These are phyloP conservation scores for Pythium monospermum DNA, from an alignment of 352 stramenopile species.

Conservation along the genomic window DNA sequence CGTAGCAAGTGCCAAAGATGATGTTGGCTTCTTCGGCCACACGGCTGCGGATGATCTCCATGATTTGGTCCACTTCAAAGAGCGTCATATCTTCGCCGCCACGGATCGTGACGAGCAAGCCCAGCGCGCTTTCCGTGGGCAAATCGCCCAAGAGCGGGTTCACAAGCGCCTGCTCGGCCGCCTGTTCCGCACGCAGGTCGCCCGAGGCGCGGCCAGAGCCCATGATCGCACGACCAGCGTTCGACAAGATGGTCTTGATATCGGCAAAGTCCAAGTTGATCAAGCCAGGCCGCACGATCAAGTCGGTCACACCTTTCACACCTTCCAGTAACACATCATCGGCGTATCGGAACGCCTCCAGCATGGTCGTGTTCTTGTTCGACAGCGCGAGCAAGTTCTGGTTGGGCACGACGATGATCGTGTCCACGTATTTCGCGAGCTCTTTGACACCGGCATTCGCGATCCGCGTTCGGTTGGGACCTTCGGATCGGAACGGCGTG, in stretches of 20 bases:
- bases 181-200: slow-evolving; percentile 83
- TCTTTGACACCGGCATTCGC: slow-evolving; percentile 90
- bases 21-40: slow-evolving; percentile 84
- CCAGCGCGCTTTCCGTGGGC: slow-evolving; percentile 89
- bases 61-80: slow-evolving; percentile 88
- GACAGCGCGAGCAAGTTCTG: slow-evolving; percentile 93
- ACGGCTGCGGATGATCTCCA: slow-evolving; percentile 80
- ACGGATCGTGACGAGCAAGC: slow-evolving; percentile 95
- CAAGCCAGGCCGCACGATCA: slow-evolving; percentile 94
- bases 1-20: slow-evolving; percentile 88
- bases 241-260: slow-evolving; percentile 94
- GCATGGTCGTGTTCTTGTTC: slow-evolving; percentile 90
- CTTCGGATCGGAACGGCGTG: slow-evolving; percentile 95
- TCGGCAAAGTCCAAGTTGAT: slow-evolving; percentile 98
- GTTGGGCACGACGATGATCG: slow-evolving; percentile 96
- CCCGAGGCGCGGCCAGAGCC: slow-evolving; percentile 82
- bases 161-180: slow-evolving; percentile 92
- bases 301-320: slow-evolving; percentile 94
- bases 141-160: slow-evolving; percentile 93
- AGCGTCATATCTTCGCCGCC: slow-evolving; percentile 92
- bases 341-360: slow-evolving; percentile 92
- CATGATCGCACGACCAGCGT: slow-evolving; percentile 94
- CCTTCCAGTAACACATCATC: slow-evolving; percentile 95
- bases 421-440: slow-evolving; percentile 92
- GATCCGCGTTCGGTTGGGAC: slow-evolving; percentile 90